A percentile compares a stretch with the other conserved stretches of the same genome.
Conservation (phyloP, 78 protist species). For the Pelomyxa schiedti region DNA sequence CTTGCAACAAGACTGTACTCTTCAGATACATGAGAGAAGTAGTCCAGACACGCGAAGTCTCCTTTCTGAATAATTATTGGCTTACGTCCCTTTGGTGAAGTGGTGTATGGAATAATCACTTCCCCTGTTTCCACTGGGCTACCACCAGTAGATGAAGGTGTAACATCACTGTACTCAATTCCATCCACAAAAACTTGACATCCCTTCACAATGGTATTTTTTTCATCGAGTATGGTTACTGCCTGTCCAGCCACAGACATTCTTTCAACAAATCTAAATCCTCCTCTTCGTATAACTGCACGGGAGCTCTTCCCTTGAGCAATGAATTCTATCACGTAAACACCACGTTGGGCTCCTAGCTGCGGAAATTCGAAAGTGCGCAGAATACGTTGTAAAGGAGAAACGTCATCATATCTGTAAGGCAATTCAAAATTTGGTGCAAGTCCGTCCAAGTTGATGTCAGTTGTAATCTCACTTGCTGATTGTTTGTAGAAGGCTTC, state of each 20-base stretch:
- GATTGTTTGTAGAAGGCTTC: not conserved
- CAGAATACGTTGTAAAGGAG: not conserved
- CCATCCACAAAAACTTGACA: too few relatives aligned
- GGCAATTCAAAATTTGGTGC: not conserved
- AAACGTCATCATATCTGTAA: not conserved
- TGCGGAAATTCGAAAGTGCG: not conserved
- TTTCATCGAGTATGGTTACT: not conserved
- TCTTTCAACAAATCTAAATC: not conserved
- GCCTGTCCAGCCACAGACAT: not conserved
- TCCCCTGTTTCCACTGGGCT: not conserved
- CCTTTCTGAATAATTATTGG: not conserved
- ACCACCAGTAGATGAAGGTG: too few relatives aligned
- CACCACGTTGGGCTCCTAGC: not conserved
- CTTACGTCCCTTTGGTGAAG: too few relatives aligned
- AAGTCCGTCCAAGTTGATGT: not conserved
- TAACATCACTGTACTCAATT: too few relatives aligned
- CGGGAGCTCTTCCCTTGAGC: not conserved
- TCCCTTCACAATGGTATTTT: not conserved
- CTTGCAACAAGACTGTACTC: not conserved
- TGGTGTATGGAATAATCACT: not conserved
- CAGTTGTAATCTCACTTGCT: not conserved
- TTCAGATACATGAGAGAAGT: not conserved
- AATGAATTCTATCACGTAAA: not conserved
- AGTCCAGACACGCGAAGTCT: not conserved
- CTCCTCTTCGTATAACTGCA: not conserved